A percentile compares a stretch with the other conserved stretches of the same genome.
Evolutionary conservation across 345 rosid genomes (phyloP).

Genomic region (Boechera divaricarpa): DNA sequence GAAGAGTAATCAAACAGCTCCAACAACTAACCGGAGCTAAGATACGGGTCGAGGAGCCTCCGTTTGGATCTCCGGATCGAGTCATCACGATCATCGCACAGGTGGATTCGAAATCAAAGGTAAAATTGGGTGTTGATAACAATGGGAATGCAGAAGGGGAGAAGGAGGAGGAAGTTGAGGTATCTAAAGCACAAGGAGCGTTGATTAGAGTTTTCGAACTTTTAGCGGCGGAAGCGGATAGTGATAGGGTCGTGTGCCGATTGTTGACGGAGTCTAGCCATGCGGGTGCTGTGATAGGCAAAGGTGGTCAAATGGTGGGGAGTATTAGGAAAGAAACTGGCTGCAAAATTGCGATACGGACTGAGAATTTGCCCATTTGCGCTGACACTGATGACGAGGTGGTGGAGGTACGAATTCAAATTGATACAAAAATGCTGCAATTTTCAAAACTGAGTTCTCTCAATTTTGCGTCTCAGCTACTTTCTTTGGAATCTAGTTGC

Average conservation of each 20-base stretch:
- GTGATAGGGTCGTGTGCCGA: constrained; percentile 67
- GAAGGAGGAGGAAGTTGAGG: constrained; percentile 54
- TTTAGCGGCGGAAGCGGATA: constrained; percentile 45
- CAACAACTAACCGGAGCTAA: constrained; percentile 75
- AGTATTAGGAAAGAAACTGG: constrained; percentile 80
- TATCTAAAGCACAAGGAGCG: constrained; percentile 84
- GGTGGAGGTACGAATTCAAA: constrained; percentile 63
- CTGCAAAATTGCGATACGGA: constrained; percentile 64
- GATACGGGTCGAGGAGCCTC: constrained; percentile 84
- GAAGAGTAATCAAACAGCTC: constrained; percentile 76
- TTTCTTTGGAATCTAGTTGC: not conserved
- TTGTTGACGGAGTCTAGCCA: constrained; percentile 73
- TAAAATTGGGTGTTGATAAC: constrained; percentile 29
- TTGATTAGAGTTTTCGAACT: constrained; percentile 80
- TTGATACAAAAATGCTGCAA: not conserved
- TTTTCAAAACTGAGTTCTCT: constrained; percentile 25
- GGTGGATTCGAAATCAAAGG: constrained; percentile 38
- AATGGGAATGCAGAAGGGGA: constrained; percentile 13
- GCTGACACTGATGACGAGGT: constrained; percentile 69
- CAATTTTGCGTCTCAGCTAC: not conserved
- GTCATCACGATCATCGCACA: constrained; percentile 65
- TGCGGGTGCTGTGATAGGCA: constrained; percentile 82
- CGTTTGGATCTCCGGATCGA: constrained; percentile 65
- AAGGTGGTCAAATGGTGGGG: constrained; percentile 84
- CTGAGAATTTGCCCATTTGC: constrained; percentile 74